A percentile compares a stretch with the other conserved stretches of the same genome.
phyloP scores from a whole-genome alignment of 2,329 filamentous ascomycete genomes.

The Elsinoe batatas region DNA sequence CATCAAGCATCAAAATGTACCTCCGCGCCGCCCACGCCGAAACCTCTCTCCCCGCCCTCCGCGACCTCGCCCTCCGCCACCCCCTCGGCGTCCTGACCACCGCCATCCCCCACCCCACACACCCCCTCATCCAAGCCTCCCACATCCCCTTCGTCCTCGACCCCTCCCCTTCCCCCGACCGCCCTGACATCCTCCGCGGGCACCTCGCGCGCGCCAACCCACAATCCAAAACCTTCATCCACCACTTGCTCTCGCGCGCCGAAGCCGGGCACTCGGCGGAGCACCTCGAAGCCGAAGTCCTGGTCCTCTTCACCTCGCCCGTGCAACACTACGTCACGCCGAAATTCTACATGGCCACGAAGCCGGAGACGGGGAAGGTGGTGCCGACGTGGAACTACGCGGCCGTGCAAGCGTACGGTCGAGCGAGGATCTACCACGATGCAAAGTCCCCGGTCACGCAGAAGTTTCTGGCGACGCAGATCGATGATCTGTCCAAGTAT shows the following conservation, averaged over 20 bases:
- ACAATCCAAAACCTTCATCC: slow-evolving; percentile 52
- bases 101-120: slow-evolving; percentile 41
- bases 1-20: slow-evolving; percentile 40
- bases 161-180: slow-evolving; percentile 32
- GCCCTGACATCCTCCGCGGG: slow-evolving; percentile 44
- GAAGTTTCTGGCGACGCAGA: slow-evolving; percentile 42
- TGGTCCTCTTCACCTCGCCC: slow-evolving; percentile 50
- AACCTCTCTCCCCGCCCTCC: slow-evolving; percentile 38
- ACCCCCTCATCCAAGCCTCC: slow-evolving; percentile 47
- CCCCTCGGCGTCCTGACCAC: slow-evolving; percentile 56
- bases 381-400: slow-evolving; percentile 64
- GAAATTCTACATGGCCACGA: slow-evolving; percentile 58
- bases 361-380: slow-evolving; percentile 54
- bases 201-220: slow-evolving; percentile 56
- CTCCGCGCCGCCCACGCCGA: slow-evolving; percentile 48
- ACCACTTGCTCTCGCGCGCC: slow-evolving; percentile 21
- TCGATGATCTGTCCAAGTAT: slow-evolving; percentile 43
- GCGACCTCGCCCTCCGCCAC: slow-evolving; percentile 48
- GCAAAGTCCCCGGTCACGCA: slow-evolving; percentile 36
- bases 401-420: slow-evolving; percentile 54
- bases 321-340: slow-evolving; percentile 57
- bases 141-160: slow-evolving; percentile 55
- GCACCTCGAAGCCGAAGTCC: slow-evolving; percentile 42
- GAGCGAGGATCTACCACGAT: slow-evolving; percentile 45
- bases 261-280: slow-evolving; percentile 20